These are phyloP conservation scores for Rhododendron henanense DNA, from an alignment of 148 eudicot genomes.

Conservation along the genomic window DNA sequence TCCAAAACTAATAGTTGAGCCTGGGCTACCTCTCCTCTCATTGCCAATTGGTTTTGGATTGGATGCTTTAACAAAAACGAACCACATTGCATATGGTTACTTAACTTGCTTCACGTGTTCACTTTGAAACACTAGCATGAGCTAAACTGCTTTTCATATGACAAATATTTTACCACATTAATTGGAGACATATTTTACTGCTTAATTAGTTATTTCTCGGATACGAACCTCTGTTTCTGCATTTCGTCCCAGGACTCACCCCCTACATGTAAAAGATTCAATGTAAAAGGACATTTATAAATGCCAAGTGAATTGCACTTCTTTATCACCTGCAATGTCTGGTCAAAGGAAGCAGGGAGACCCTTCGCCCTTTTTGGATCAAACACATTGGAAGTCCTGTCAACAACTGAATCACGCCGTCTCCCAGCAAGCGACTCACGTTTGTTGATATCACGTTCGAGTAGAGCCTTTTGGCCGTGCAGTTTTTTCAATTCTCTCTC, in stretches of 20 bases:
- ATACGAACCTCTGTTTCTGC: neutral
- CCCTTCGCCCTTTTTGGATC: conserved; percentile 60
- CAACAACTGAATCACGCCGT: conserved; percentile 69
- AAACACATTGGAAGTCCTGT: conserved; percentile 52
- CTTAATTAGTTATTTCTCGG: neutral
- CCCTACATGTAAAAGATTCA: neutral
- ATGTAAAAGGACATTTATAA: neutral
- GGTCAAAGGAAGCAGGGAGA: conserved; percentile 40
- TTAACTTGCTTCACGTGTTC: neutral
- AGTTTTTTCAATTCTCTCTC: conserved; percentile 78
- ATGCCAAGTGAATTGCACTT: neutral
- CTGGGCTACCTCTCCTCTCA: neutral
- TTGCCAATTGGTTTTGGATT: neutral
- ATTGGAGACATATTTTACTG: neutral
- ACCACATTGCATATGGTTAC: neutral
- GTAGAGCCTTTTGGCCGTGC: conserved; percentile 69
- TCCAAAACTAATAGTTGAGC: neutral
- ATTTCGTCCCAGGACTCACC: neutral
- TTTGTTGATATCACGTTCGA: conserved; percentile 82
- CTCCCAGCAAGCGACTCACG: conserved; percentile 69
- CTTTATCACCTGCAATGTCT: conserved; percentile 49
- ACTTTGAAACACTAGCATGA: neutral
- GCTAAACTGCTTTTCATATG: neutral
- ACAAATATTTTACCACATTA: neutral
- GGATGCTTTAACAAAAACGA: neutral